phyloP scores from a whole-genome alignment of 352 stramenopile genomes.

The Globisporangium parvum region DNA sequence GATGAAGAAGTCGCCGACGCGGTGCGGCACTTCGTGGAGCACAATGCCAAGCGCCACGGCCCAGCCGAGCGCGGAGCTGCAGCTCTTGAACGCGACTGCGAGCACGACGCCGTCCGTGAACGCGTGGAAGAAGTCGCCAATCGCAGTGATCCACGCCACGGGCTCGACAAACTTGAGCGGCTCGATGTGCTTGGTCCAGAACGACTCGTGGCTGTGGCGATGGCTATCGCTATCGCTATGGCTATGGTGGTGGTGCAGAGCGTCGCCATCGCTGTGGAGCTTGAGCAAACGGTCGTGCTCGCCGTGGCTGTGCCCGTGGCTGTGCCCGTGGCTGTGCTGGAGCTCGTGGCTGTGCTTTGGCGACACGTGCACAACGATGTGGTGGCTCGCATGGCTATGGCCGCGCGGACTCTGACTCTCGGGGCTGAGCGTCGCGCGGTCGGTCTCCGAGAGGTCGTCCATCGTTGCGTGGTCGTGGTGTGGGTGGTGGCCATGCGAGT shows the following conservation, averaged over 20 bases:
- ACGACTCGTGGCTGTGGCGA: background rate
- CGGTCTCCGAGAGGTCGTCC: slow-evolving; percentile 2
- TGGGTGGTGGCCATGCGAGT: slow-evolving; percentile 6
- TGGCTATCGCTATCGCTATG: no score
- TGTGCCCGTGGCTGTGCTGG: slow-evolving; percentile 1
- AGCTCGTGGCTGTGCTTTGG: background rate
- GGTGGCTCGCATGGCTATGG: slow-evolving; percentile 15
- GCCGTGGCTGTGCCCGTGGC: background rate
- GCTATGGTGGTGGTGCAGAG: background rate
- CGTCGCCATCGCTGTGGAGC: background rate
- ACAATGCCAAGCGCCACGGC: slow-evolving; percentile 17
- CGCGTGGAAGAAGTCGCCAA: slow-evolving; percentile 21
- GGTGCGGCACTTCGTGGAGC: slow-evolving; percentile 21
- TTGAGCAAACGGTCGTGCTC: slow-evolving; percentile 1
- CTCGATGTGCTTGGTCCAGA: slow-evolving; percentile 8
- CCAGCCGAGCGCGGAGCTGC: slow-evolving; percentile 17
- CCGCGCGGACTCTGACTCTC: slow-evolving; percentile 11
- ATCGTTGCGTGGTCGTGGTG: slow-evolving; percentile 14
- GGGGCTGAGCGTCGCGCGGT: slow-evolving; percentile 8
- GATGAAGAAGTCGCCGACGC: slow-evolving; percentile 23
- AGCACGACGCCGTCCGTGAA: slow-evolving; percentile 21
- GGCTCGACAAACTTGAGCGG: slow-evolving; percentile 14
- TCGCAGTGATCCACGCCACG: slow-evolving; percentile 22
- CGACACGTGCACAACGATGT: slow-evolving; percentile 3
- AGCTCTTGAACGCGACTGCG: slow-evolving; percentile 20